Conservation (phyloP, 352 stramenopile species). For the Globisporangium solare region DNA sequence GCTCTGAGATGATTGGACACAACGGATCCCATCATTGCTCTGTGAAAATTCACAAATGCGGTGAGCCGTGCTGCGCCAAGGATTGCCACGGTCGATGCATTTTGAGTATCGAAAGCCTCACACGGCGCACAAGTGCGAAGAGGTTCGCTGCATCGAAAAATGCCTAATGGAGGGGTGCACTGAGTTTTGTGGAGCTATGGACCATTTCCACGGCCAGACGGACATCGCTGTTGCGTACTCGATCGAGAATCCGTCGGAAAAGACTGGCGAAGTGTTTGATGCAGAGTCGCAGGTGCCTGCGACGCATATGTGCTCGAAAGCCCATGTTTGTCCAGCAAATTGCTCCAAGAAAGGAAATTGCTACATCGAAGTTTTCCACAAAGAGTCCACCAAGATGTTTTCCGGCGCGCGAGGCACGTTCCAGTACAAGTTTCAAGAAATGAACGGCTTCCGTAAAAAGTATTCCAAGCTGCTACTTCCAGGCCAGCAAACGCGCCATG, state of each 20-base stretch:
- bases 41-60: constrained; percentile 52
- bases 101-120: constrained; percentile 46
- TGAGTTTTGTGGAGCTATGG: constrained; percentile 32
- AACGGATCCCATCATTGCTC: constrained; percentile 42
- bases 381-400: constrained; percentile 68
- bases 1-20: constrained; percentile 42
- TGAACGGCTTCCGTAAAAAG: constrained; percentile 73
- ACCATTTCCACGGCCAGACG: constrained; percentile 68
- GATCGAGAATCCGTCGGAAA: constrained; percentile 34
- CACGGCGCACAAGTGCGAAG: constrained; percentile 55
- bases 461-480: constrained; percentile 34
- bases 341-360: constrained; percentile 64
- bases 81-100: constrained; percentile 45
- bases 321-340: constrained; percentile 47
- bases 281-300: constrained; percentile 28
- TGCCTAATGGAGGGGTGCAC: constrained; percentile 63
- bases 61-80: constrained; percentile 35
- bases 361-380: constrained; percentile 61
- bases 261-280: constrained; percentile 35
- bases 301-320: constrained; percentile 58
- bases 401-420: constrained; percentile 48
- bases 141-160: constrained; percentile 45
- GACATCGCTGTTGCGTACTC: constrained; percentile 43
- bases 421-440: constrained; percentile 73
- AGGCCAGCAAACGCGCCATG: constrained; percentile 39